Base-by-base conservation (phyloP, 176 grass and related monocot genomes). In the Secale cereale region DNA sequence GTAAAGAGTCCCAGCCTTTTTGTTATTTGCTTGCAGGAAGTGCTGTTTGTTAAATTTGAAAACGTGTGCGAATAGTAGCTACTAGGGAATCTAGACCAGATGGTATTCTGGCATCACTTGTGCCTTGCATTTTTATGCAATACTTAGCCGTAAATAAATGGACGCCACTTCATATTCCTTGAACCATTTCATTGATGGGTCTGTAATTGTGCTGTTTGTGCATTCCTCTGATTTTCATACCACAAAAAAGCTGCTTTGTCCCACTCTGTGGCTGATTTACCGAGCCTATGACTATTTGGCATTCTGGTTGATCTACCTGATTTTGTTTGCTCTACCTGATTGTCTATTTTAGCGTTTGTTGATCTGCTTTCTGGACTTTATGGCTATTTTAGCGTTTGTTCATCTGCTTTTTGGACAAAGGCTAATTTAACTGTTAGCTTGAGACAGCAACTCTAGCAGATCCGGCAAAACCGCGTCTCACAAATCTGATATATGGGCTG, bases 1-100 rank as follows among this genome's bases (percentile, higher is more conserved):
- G 85, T 83, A 87, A 87, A 87, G 28, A 60, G 80, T 64, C 79
- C 41, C 80, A 79, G 84, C 80, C 66, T 87, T 90, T 79, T 89
- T 65, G 70, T 70, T 67, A 22, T 75, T 69, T 83, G 60, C 33
- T 87, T 50, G 59, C 75, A 87, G 84, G 22, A 75, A 74, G 66
- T 87, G 89, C 59, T 75, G 66, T 62, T 85, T 85, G 27, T 79
- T 86, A 74, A 63, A 59, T 76, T 77, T 82, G 39, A 70, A 77
- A 36, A 37, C 56, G n/a, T 77, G 29, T 60, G 60, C 10, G 48
- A 16, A 52, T 52, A 52, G 48, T 19, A 19, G 17, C 16, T 85
- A 54, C 27, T 68, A 78, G 59, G 48, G 57, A 74, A 65, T 7
- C 5, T 12, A 67, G 31, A 52, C 43, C 79, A 65, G 61, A 73